These are phyloP conservation scores for Gnomoniopsis sp. DNA, from an alignment of 2,329 filamentous ascomycete genomes.

Conservation along the genomic window DNA sequence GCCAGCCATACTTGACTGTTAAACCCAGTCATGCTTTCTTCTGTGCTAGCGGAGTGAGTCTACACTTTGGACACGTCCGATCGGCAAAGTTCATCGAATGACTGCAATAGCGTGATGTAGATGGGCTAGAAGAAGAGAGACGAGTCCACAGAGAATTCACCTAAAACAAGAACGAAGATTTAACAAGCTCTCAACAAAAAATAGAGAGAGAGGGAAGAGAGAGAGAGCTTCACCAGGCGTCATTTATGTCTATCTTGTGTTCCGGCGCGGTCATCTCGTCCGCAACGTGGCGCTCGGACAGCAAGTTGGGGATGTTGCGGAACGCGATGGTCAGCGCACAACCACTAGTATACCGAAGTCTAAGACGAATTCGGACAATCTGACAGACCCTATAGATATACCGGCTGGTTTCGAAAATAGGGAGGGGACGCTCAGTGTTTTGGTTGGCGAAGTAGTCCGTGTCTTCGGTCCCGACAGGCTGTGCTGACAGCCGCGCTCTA, in stretches of 20 bases:
- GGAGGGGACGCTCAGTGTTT: neutral
- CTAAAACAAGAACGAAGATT: neutral
- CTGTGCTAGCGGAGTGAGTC: neutral
- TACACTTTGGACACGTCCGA: no score
- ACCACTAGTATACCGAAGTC: neutral
- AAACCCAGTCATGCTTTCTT: neutral
- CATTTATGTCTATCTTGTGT: neutral
- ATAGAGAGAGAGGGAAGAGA: no score
- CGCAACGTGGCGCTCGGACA: slow-evolving; percentile 8
- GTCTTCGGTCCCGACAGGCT: neutral
- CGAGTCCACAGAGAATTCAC: neutral
- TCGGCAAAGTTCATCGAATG: no score
- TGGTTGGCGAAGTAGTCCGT: neutral
- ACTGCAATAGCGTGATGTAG: no score
- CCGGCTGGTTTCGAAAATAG: neutral
- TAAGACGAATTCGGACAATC: neutral
- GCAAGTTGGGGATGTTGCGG: slow-evolving; percentile 15
- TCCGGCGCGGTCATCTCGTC: neutral
- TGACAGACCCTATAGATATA: neutral
- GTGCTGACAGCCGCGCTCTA: neutral
- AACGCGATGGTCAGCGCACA: neutral
- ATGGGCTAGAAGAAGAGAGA: neutral
- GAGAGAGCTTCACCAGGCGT: neutral
- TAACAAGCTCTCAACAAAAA: neutral
- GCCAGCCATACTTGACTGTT: neutral